A percentile compares a stretch with the other conserved stretches of the same genome.
phyloP scores from a whole-genome alignment of 1,284 basidiomycete species.

The Thecaphora frezii region DNA sequence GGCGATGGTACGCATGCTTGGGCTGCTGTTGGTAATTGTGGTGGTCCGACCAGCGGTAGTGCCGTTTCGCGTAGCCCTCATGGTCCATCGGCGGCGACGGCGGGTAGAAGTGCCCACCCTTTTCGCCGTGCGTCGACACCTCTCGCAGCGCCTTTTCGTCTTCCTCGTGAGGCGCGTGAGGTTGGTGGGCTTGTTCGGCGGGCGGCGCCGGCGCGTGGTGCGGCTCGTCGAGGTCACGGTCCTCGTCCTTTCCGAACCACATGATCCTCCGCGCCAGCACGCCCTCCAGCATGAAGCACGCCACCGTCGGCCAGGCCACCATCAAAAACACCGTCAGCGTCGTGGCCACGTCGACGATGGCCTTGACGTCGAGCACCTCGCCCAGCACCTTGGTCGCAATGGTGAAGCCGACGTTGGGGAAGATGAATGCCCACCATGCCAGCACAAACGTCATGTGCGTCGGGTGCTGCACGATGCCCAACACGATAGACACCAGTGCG shows the following conservation, averaged over 20 bases:
- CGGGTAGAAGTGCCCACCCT: too few species aligned
- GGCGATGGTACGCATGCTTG: too few species aligned
- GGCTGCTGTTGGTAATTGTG: too few species aligned
- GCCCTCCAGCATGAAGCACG: conserved; percentile 10
- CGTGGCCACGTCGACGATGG: conserved; percentile 7
- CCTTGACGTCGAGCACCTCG: conserved; percentile 3
- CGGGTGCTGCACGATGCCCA: neutral
- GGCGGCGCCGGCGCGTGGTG: too few species aligned
- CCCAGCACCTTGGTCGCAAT: conserved; percentile 17
- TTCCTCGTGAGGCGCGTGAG: too few species aligned
- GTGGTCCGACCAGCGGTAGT: too few species aligned
- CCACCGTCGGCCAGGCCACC: conserved; percentile 10
- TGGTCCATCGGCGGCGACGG: too few species aligned
- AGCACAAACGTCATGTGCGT: conserved; percentile 20
- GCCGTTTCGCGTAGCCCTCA: too few species aligned
- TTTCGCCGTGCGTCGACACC: too few species aligned
- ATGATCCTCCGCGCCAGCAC: conserved; percentile 10
- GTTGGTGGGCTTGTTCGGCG: too few species aligned
- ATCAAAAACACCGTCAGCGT: conserved; percentile 8
- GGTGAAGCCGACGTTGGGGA: conserved; percentile 23
- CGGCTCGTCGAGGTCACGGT: conserved; percentile 24
- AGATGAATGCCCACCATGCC: conserved; percentile 34
- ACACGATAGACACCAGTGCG: conserved; percentile 11
- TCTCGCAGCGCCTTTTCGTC: too few species aligned
- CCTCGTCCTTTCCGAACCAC: conserved; percentile 27